These are phyloP conservation scores for Durotheca rogersii DNA, from an alignment of 495 filamentous ascomycete species.

Conservation along the genomic window DNA sequence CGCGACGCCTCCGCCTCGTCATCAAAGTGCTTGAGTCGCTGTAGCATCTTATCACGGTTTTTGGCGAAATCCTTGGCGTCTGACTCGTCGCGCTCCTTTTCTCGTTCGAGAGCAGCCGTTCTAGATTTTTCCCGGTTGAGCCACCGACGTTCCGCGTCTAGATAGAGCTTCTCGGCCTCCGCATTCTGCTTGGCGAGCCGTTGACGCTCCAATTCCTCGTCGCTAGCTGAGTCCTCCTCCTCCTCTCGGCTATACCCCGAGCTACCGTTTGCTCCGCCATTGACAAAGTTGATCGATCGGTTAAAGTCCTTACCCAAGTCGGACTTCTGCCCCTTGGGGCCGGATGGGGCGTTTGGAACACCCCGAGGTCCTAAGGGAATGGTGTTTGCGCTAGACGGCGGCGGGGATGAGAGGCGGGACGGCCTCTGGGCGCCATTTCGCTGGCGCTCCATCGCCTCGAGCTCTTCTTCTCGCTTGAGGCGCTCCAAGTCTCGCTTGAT, in stretches of 20 bases:
- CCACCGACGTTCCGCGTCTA: conserved; percentile 87
- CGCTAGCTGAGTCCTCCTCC: conserved; percentile 85
- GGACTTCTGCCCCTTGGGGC: conserved; percentile 73
- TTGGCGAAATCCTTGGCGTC: conserved; percentile 66
- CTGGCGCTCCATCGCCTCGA: conserved; percentile 81
- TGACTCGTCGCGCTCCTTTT: conserved; percentile 73
- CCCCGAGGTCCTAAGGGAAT: conserved; percentile 84
- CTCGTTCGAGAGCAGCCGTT: conserved; percentile 79
- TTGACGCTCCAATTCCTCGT: conserved; percentile 79
- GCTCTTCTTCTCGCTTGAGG: conserved; percentile 81
- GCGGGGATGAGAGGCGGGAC: conserved; percentile 68
- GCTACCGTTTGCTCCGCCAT: conserved; percentile 67
- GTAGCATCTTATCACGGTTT: conserved; percentile 60
- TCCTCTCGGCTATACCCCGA: conserved; percentile 66
- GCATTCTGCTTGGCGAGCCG: conserved; percentile 67
- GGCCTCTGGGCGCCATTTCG: conserved; percentile 63
- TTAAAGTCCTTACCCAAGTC: conserved; percentile 47
- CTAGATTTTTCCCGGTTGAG: conserved; percentile 82
- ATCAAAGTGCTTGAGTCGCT: conserved; percentile 76
- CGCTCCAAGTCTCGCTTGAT: conserved; percentile 86
- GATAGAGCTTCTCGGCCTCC: conserved; percentile 77
- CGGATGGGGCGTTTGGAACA: conserved; percentile 75
- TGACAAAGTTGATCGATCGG: conserved; percentile 73
- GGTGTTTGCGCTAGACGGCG: conserved; percentile 73
- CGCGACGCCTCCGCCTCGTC: conserved; percentile 77